Evolutionary conservation across 2,329 filamentous ascomycete genomes (phyloP), one percentile per base, ranked within the genome.

Genomic region (Zymoseptoria passerinii): DNA sequence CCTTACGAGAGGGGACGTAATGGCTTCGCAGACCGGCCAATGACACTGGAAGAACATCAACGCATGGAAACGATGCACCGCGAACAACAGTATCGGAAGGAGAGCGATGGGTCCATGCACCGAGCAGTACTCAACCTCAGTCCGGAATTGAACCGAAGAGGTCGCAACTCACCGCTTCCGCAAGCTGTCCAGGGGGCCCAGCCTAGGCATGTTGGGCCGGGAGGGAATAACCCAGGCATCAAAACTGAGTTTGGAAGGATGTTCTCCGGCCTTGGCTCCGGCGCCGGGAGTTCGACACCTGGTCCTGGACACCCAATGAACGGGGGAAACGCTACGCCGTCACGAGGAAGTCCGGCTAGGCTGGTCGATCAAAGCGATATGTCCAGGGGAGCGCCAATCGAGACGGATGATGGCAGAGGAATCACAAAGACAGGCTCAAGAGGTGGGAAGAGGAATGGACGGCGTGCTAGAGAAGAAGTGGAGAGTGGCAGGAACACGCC

Each of bases 221-320:
- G 85, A 13, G 88, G 87, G 16, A 91, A 96, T 71, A 69, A 71
- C 53, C 88, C 90, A 9, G 88, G 88, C 50, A 95, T 96, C 69
- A 96, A 96, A 78, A 95, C 86, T 70, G 92, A 96, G 71, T 92
- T 96, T 71, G 92, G 92, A 28, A 86, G 90, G 62, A 95, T 96
- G 81, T 96, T 96, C 74, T 90, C 90, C 18, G 92, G 92, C n/a
- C 90, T 97, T 65, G 92, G 85, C 16, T 86, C 83, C 71, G 85
- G 85, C 40, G 78, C 86, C 18, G 83, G 83, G 28, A 80, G 79
- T 62, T 75, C 76, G 28, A 79, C 72, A n/a, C 72, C 78, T 19
- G 76, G 75, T 35, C 67, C 70, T 50, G 74, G 74, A 13, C 74
- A 78, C 35, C 74, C 76, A 40, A 76, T 73, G n/a, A 80, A 79